Evolutionary conservation across 2,329 filamentous ascomycete genomes (phyloP), one percentile per base, ranked within the genome.

Genomic region (Tolypocladium tropicale): DNA sequence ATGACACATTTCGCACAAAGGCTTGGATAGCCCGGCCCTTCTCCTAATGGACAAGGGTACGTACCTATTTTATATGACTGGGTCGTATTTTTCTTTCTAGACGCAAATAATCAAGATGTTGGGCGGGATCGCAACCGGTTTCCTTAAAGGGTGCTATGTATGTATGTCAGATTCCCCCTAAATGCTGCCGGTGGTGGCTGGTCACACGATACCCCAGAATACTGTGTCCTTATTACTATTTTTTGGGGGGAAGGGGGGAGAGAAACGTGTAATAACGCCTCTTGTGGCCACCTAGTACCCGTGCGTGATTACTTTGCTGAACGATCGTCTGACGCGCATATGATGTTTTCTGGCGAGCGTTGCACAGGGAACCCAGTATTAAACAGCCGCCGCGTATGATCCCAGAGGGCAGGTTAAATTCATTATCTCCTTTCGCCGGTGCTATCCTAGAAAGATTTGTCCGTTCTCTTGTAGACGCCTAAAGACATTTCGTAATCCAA

Each of bases 11-110:
- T 54, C 58, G 57, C 57, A 62, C 58, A 61, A 59, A 63, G 60
- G 59, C 58, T 63, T 64, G 59, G 63, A 61, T 57, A 63, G 67
- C 64, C 65, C 61, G 60, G 61, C 61, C 63, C 61, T 60, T 59
- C 64, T 62, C 60, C 60, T 57, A 62, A 62, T 64, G 66, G 63
- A 66, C 66, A 64, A 66, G 68, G 67, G 68, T 62, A 59, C 60
- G 57, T 50, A 58, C 52, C 58, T 62, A 66, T 65, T 53, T 18
- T 30, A 71, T 73, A 76, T 76, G 75, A 75, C 76, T 78, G 77
- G 77, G 68, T 78, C 74, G 75, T 78, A 78, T 77, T 70, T 69
- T 70, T 72, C 72, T 70, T 52, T 33, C 30, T 55, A 16, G 32
- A 39, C 53, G 36, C n/a, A 30, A 30, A 54, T 34, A 54, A 57